A percentile compares a stretch with the other conserved stretches of the same genome.
These are phyloP conservation scores for Miscanthus sacchariflorus DNA, from an alignment of 202 grass and related monocot species.

Conservation along the genomic window DNA sequence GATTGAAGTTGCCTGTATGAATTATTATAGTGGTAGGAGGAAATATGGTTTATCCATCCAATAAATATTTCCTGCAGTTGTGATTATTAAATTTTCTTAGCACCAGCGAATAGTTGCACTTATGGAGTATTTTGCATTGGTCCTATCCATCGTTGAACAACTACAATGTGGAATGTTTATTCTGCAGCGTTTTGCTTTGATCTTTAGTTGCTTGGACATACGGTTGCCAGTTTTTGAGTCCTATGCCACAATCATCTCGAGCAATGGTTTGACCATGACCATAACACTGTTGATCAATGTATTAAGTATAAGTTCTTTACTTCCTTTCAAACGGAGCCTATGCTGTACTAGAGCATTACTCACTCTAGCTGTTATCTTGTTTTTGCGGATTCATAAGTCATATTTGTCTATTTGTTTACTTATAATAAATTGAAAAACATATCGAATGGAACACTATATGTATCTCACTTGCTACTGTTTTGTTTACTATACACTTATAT, in stretches of 20 bases:
- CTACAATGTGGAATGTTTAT: neutral
- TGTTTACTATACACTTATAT: neutral
- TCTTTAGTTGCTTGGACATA: neutral
- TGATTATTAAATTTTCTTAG: neutral
- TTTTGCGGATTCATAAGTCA: too few relatives aligned
- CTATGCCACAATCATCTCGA: neutral
- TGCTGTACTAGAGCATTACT: too few relatives aligned
- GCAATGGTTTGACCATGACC: neutral
- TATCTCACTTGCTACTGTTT: too few relatives aligned
- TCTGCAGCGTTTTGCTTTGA: neutral
- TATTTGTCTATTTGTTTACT: too few relatives aligned
- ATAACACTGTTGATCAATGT: neutral
- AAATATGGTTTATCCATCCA: too few relatives aligned
- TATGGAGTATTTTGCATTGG: neutral
- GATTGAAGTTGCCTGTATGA: too few relatives aligned
- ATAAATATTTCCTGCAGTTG: too few relatives aligned
- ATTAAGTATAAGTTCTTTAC: neutral
- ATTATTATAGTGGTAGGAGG: too few relatives aligned
- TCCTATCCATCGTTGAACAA: neutral
- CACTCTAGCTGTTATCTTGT: too few relatives aligned
- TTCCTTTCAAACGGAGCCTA: neutral
- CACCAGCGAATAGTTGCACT: neutral
- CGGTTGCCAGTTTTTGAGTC: neutral
- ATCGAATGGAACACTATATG: too few relatives aligned
- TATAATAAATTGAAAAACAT: too few relatives aligned